Conservation (phyloP, 2,329 filamentous ascomycete species). For the Boeremia exigua region DNA sequence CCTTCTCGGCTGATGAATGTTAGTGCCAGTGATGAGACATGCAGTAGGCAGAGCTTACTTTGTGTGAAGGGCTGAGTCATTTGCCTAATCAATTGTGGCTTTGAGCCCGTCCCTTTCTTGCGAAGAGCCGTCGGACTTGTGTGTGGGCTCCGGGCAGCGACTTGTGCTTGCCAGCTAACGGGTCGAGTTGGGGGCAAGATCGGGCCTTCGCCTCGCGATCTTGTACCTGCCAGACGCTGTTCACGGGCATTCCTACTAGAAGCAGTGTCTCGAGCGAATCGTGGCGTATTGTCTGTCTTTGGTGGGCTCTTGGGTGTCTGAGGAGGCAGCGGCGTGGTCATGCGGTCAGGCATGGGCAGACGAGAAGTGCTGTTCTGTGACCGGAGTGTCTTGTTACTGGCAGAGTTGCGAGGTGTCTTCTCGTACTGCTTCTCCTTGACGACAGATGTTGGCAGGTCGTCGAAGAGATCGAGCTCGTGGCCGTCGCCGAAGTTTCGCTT, state of each 20-base stretch:
- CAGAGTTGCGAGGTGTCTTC: constrained; percentile 75
- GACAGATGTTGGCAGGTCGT: constrained; percentile 89
- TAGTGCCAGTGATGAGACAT: constrained; percentile 13
- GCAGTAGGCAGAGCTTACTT: constrained; percentile 62
- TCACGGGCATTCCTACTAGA: constrained; percentile 70
- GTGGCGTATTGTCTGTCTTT: constrained; percentile 61
- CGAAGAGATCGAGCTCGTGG: constrained; percentile 88
- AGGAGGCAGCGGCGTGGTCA: constrained; percentile 54
- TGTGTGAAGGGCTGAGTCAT: constrained; percentile 79
- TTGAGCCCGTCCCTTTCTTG: constrained; percentile 63
- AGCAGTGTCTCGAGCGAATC: constrained; percentile 71
- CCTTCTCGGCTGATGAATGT: constrained; percentile 73
- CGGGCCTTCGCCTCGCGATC: constrained; percentile 55
- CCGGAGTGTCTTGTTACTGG: constrained; percentile 68
- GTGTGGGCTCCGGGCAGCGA: constrained; percentile 58
- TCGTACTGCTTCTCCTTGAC: constrained; percentile 81
- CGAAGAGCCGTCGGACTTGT: constrained; percentile 57
- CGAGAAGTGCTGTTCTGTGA: constrained; percentile 56
- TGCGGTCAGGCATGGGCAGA: constrained; percentile 52
- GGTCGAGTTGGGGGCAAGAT: constrained; percentile 55
- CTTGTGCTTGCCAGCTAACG: constrained; percentile 66
- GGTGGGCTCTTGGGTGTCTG: constrained; percentile 63
- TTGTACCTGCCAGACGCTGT: constrained; percentile 58
- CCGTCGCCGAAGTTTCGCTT: constrained; percentile 77
- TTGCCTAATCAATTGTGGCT: constrained; percentile 89